Percentiles rank a stretch among this genome's conserved stretches.
phyloP scores from a whole-genome alignment of 2,329 filamentous ascomycete genomes.

The Chrysoporthe deuterocubensis region DNA sequence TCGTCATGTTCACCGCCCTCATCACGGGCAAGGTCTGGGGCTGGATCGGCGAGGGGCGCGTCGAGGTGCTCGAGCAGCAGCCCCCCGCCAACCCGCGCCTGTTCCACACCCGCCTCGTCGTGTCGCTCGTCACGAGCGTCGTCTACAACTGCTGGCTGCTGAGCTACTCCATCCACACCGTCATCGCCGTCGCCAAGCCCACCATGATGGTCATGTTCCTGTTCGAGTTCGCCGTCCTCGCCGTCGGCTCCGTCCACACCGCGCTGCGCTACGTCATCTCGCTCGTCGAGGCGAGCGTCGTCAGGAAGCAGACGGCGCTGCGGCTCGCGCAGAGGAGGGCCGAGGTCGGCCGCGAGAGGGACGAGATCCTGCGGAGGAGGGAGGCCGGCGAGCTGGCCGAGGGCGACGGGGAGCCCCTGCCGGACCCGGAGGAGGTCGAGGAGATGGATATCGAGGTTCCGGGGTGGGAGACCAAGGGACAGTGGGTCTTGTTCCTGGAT shows the following conservation, averaged over 20 bases:
- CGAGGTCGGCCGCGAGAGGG: conserved; percentile 66
- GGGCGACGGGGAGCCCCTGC: conserved; percentile 53
- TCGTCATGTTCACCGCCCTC: conserved; percentile 93
- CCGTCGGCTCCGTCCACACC: conserved; percentile 80
- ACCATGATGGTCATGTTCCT: conserved; percentile 99
- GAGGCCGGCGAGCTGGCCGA: conserved; percentile 51
- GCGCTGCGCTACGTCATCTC: conserved; percentile 78
- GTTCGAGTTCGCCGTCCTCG: conserved; percentile 92
- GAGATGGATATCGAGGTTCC: conserved; percentile 95
- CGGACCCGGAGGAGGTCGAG: conserved; percentile 72
- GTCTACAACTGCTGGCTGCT: conserved; percentile 81
- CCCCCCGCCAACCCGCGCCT: conserved; percentile 85
- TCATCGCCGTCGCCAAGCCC: conserved; percentile 84
- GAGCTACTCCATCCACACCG: conserved; percentile 78
- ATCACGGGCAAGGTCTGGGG: conserved; percentile 97
- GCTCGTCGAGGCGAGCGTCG: conserved; percentile 75
- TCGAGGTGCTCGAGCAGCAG: conserved; percentile 94
- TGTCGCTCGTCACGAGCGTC: conserved; percentile 79
- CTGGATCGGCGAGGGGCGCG: conserved; percentile 94
- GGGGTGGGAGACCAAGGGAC: conserved; percentile 94
- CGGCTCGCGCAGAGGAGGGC: conserved; percentile 70
- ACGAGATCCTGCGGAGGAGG: conserved; percentile 54
- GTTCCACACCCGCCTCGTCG: conserved; percentile 81
- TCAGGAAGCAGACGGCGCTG: conserved; percentile 72
- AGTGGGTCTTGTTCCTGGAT: conserved; percentile 88